These are phyloP conservation scores for Diplodia corticola DNA, from an alignment of 2,329 filamentous ascomycete species.

Conservation along the genomic window DNA sequence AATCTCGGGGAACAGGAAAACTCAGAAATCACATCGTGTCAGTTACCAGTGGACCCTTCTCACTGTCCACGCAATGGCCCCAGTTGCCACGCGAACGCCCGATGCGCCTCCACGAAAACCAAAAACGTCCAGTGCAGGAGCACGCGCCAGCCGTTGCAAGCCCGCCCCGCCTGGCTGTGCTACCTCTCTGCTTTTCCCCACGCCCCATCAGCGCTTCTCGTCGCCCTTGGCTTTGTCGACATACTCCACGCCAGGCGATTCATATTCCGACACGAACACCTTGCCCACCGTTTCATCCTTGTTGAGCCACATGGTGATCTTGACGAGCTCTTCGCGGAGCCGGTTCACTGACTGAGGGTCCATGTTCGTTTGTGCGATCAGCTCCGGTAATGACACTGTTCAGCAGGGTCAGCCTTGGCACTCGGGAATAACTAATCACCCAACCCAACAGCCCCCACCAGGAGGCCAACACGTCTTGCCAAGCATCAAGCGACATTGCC, in stretches of 20 bases:
- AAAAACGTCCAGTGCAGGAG: neutral
- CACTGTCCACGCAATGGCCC: slow-evolving; percentile 4
- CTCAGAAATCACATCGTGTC: neutral
- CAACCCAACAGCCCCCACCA: neutral
- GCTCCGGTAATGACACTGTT: slow-evolving; percentile 78
- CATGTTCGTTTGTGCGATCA: slow-evolving; percentile 98
- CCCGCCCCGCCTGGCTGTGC: neutral
- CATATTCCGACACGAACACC: slow-evolving; percentile 78
- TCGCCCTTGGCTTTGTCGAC: slow-evolving; percentile 62
- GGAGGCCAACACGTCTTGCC: neutral
- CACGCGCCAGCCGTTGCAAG: slow-evolving; percentile 5
- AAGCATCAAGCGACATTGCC: slow-evolving; percentile 5
- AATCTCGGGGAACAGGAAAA: slow-evolving; percentile 15
- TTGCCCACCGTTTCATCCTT: slow-evolving; percentile 64
- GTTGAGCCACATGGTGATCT: slow-evolving; percentile 82
- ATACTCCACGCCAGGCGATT: slow-evolving; percentile 70
- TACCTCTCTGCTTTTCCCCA: neutral
- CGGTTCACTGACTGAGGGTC: slow-evolving; percentile 86
- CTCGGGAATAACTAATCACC: slow-evolving; percentile 7
- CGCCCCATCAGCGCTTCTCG: slow-evolving; percentile 17
- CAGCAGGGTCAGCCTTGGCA: slow-evolving; percentile 8
- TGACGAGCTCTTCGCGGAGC: slow-evolving; percentile 83
- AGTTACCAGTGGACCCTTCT: neutral
- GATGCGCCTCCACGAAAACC: slow-evolving; percentile 13
- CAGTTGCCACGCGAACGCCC: slow-evolving; percentile 17